Conservation (phyloP, 345 rosid species). For the Eucalyptus cladocalyx region DNA sequence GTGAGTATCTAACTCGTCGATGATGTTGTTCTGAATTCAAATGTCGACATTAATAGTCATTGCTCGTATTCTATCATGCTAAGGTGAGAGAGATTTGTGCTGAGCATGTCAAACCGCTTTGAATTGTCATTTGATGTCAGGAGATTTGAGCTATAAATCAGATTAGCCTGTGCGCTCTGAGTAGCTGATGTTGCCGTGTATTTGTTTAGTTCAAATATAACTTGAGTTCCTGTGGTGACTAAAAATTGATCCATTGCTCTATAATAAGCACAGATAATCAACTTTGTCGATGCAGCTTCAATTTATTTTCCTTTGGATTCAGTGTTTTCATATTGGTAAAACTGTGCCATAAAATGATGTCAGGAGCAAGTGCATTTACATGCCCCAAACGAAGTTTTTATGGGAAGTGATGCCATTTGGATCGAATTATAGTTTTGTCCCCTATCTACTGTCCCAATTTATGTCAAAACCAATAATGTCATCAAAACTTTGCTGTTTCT, state of each 20-base stretch:
- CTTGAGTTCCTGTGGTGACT: neutral
- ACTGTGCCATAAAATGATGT: neutral
- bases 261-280: neutral
- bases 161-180: neutral
- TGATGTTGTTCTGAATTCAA: neutral
- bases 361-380: neutral
- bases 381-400: neutral
- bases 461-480: neutral
- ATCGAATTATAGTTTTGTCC: neutral
- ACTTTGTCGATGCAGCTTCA: neutral
- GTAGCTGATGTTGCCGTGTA: neutral
- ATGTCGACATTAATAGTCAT: neutral
- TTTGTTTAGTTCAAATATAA: neutral
- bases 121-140: neutral
- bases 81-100: neutral
- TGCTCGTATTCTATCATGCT: neutral
- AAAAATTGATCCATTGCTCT: neutral
- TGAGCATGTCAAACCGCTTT: neutral
- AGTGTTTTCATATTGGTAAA: neutral
- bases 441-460: neutral
- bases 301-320: neutral
- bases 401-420: neutral
- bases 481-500: neutral
- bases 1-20: neutral
- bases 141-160: neutral